Base-by-base conservation (phyloP, 768 basidiomycete genomes). In the Pseudohyphozyma bogoriensis region DNA sequence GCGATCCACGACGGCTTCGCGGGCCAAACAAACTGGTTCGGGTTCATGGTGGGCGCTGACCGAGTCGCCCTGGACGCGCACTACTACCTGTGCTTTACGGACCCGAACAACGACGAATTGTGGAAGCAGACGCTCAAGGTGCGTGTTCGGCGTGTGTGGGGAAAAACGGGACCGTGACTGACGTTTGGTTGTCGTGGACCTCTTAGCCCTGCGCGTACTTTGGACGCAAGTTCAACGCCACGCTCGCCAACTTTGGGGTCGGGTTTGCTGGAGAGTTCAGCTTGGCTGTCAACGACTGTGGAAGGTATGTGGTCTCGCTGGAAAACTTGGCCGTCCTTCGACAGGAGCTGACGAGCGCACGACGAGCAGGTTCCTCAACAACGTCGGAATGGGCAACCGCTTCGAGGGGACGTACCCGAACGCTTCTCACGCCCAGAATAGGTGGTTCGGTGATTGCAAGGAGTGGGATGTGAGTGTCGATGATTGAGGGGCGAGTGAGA, bases 1-100 rank as follows among this genome's bases (percentile, higher is more conserved):
- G 83, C 86, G 20, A 77, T 87, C 63, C 91, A 96, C 69, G 91
- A 97, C 68, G 92, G 85, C 22, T 97, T 99, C 77, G 66, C 82
- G 40, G 75, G 80, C 12, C 78, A 85, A 26, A 69, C 71, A 16
- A 60, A 76, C 0, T 97, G 90, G 89, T 80, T 76, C 12, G 80
- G 80, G 66, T 85, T 85, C 76, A 75, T 93, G 62, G 78, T 82
- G 29, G 83, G 86, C 58, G 84, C 85, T 7, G 95, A 99, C 74
- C 84, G 95, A 59, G 73, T 84, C 62, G 76, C 83, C 35, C 75
- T 95, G 40, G 93, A 97, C 71, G 78, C 82, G 7, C 93, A 97
- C 36, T 57, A 58, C 35, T 71, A 71, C 49, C 55, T 71, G 24
- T 65, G 65, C 32, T 71, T 69, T 55, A 33, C 60, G 3, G 64